A percentile compares a stretch with the other conserved stretches of the same genome.
These are phyloP conservation scores for Neonectria sp. DNA, from an alignment of 2,329 filamentous ascomycete species.

Conservation along the genomic window DNA sequence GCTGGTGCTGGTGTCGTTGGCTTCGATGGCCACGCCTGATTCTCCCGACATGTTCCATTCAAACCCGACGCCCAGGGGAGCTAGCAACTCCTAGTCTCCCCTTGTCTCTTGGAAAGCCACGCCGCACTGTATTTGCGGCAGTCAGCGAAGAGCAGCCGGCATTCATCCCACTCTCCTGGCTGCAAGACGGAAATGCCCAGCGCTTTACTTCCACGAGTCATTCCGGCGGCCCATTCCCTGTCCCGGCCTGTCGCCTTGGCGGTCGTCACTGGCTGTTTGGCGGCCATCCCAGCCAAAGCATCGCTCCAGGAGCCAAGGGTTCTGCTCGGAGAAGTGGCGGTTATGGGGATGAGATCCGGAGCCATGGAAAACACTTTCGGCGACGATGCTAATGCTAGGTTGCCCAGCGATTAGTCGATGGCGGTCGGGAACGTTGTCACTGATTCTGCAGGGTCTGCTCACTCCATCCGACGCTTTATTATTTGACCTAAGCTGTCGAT, in stretches of 20 bases:
- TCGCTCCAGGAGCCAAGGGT: constrained; percentile 10
- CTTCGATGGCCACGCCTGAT: constrained; percentile 32
- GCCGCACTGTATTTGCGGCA: constrained; percentile 23
- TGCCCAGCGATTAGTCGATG: background rate
- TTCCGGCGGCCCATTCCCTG: constrained; percentile 10
- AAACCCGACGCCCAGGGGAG: constrained; percentile 20
- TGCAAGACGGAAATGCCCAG: constrained; percentile 20
- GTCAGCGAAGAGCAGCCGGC: constrained; percentile 10
- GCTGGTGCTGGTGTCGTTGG: constrained; percentile 13
- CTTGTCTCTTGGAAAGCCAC: background rate
- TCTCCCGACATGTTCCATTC: constrained; percentile 44
- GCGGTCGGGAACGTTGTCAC: constrained; percentile 3
- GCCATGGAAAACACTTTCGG: constrained; percentile 13
- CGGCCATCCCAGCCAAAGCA: constrained; percentile 11
- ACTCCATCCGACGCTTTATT: constrained; percentile 18
- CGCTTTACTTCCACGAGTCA: constrained; percentile 22
- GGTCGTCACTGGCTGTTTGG: constrained; percentile 12
- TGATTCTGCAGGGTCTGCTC: constrained; percentile 13
- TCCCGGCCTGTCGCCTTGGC: constrained; percentile 2
- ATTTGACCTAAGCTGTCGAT: constrained; percentile 16
- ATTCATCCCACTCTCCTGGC: constrained; percentile 10
- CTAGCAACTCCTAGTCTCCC: constrained; percentile 7
- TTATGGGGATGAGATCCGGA: constrained; percentile 27
- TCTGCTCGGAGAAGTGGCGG: constrained; percentile 25
- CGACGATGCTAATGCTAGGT: background rate